Evolutionary conservation across 2,329 filamentous ascomycete species (phyloP), one percentile per base, ranked within the genome.

Genomic region (Thelonectria discophora): DNA sequence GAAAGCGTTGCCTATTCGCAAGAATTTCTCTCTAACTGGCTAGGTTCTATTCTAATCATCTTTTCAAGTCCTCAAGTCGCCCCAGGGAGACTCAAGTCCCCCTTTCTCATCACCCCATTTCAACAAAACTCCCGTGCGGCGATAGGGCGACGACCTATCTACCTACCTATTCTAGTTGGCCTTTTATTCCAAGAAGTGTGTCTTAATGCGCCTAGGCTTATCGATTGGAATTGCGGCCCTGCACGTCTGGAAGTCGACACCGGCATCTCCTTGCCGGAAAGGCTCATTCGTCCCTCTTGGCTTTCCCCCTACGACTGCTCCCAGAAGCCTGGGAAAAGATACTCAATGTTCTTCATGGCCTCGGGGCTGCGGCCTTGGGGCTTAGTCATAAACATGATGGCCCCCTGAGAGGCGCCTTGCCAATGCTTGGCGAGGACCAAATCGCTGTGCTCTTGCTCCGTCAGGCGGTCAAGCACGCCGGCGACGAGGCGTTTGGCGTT

Each of bases 401-500:
- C 92, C 65, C 92, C 93, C 74, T 90, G 90, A 62, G 89, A 88
- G 37, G 86, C 84, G 13, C 92, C 92, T 72, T 88, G 89, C 75
- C 93, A 86, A 77, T 97, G 93, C 83, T 90, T 94, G 21, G 90
- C 95, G 63, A 84, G 80, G 42, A 97, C 88, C 58, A 95, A 77
- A 60, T 94, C 89, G 56, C 77, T 81, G 78, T 97, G 87, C 74
- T 94, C 90, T 62, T 91, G 85, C 75, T 91, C 89, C 71, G 87
- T 88, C 70, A 98, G 83, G 78, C 93, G 90, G 77, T 98, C 92
- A 57, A 99, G 82, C 46, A 98, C 93, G 32, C 91, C 92, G 37
- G 88, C 92, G 34, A 99, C 89, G 58, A 98, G 89, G 53, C 88
- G 84, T 76, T 90, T 90, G 34, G 95, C 95, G 74, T 98, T 99